Percentiles rank a stretch among this genome's conserved stretches.
phyloP scores from a whole-genome alignment of 2,329 filamentous ascomycete species.

The Thielaviopsis ethacetica region DNA sequence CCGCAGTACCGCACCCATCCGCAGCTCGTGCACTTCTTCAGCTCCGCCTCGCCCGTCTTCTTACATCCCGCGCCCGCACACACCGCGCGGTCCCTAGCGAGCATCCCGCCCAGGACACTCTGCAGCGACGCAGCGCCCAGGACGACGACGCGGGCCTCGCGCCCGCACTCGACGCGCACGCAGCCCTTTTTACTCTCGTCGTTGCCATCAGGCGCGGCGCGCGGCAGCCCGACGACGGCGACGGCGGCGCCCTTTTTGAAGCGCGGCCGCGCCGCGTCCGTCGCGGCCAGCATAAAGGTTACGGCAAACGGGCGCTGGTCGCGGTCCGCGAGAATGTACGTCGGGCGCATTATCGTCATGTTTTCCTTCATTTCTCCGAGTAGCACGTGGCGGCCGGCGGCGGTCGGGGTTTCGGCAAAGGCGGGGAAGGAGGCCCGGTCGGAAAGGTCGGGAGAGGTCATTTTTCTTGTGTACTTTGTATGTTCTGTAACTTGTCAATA shows the following conservation, averaged over 20 bases:
- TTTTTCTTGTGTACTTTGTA: not conserved
- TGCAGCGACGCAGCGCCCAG: constrained; percentile 18
- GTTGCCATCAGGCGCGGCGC: constrained; percentile 17
- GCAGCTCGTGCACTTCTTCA: constrained; percentile 28
- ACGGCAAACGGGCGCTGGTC: constrained; percentile 26
- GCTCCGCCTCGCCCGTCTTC: constrained; percentile 16
- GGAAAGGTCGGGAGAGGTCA: constrained; percentile 17
- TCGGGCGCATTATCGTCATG: constrained; percentile 33
- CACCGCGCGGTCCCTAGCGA: constrained; percentile 6
- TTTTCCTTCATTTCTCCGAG: constrained; percentile 30
- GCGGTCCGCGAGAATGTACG: constrained; percentile 28
- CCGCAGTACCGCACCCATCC: constrained; percentile 28
- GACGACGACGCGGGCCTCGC: constrained; percentile 20
- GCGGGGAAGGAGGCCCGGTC: constrained; percentile 20
- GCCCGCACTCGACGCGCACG: constrained; percentile 21
- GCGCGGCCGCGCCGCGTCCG: constrained; percentile 21
- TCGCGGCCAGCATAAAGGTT: constrained; percentile 25
- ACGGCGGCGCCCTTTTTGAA: constrained; percentile 25
- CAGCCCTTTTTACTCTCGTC: constrained; percentile 19
- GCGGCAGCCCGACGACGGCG: constrained; percentile 19
- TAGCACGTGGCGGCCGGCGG: constrained; percentile 8
- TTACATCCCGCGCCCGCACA: constrained; percentile 18
- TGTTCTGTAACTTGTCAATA: not conserved
- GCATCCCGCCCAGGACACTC: constrained; percentile 13
- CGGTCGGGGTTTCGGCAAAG: constrained; percentile 18